Conservation (phyloP, 2,329 filamentous ascomycete species). For the Exophiala sideris region DNA sequence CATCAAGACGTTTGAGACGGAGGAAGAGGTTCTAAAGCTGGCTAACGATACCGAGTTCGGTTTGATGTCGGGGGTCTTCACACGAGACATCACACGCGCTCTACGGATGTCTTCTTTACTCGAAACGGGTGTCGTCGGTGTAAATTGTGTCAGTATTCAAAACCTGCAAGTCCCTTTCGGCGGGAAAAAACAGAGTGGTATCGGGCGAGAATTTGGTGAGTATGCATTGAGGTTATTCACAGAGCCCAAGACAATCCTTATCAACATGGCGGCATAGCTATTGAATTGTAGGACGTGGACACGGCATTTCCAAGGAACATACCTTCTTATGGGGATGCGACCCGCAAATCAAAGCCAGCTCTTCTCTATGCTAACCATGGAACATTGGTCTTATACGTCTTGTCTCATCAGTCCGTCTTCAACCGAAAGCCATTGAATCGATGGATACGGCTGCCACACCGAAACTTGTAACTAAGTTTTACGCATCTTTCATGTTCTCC, state of each 20-base stretch:
- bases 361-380: no score
- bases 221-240: conserved; percentile 38
- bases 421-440: no score
- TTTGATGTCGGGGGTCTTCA: conserved; percentile 40
- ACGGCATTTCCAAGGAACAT: no score
- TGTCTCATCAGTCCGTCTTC: no score
- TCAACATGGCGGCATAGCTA: background rate
- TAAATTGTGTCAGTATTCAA: conserved; percentile 42
- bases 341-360: no score
- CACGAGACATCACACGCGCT: conserved; percentile 37
- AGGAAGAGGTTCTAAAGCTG: conserved; percentile 36
- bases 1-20: conserved; percentile 35
- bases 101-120: conserved; percentile 39
- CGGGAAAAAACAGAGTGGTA: conserved; percentile 45
- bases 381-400: no score
- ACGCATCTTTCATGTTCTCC: no score
- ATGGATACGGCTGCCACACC: no score
- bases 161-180: conserved; percentile 40
- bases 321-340: no score
- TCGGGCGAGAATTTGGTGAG: conserved; percentile 48
- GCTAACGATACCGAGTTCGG: conserved; percentile 40
- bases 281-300: no score
- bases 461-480: no score
- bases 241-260: conserved; percentile 32
- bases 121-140: conserved; percentile 43